A percentile compares a stretch with the other conserved stretches of the same genome.
These are phyloP conservation scores for Colletotrichum lupini DNA, from an alignment of 2,329 filamentous ascomycete species.

Conservation along the genomic window DNA sequence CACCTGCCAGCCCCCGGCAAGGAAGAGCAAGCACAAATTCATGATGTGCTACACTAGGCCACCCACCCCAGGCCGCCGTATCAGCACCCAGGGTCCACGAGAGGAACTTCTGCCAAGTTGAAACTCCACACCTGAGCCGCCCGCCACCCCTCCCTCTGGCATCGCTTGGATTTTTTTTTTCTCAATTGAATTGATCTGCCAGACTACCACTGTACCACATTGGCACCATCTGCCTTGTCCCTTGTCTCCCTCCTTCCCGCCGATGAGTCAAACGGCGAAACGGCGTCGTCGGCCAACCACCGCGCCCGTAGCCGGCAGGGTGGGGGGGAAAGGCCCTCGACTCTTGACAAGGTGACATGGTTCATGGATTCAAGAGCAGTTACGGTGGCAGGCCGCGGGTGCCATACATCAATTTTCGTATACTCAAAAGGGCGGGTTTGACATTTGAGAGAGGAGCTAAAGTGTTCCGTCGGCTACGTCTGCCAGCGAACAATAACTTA, in stretches of 20 bases:
- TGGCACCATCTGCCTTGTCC: not conserved
- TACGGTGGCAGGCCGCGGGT: not conserved
- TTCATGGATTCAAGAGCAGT: not conserved
- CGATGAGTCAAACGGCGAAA: constrained; percentile 32
- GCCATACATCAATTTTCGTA: not conserved
- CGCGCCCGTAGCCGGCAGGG: not conserved
- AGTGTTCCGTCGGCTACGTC: not conserved
- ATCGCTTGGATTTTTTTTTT: not conserved
- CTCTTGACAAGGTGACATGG: not conserved
- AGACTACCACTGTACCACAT: not conserved
- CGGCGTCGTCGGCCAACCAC: constrained; percentile 9
- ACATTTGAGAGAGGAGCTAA: not conserved
- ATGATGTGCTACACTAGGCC: not conserved
- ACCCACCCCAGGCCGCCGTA: not conserved
- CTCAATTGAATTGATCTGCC: not conserved
- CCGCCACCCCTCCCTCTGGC: constrained; percentile 7
- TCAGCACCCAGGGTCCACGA: constrained; percentile 15
- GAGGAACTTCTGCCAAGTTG: constrained; percentile 34
- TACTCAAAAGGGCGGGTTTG: not conserved
- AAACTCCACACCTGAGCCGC: constrained; percentile 27
- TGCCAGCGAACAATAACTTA: not conserved
- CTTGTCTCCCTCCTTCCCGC: constrained; percentile 1
- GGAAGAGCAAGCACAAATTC: not conserved
- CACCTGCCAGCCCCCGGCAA: not conserved
- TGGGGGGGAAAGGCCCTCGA: not conserved